These are phyloP conservation scores for Rhododendron kiyosumense DNA, from an alignment of 148 eudicot species.

Conservation along the genomic window DNA sequence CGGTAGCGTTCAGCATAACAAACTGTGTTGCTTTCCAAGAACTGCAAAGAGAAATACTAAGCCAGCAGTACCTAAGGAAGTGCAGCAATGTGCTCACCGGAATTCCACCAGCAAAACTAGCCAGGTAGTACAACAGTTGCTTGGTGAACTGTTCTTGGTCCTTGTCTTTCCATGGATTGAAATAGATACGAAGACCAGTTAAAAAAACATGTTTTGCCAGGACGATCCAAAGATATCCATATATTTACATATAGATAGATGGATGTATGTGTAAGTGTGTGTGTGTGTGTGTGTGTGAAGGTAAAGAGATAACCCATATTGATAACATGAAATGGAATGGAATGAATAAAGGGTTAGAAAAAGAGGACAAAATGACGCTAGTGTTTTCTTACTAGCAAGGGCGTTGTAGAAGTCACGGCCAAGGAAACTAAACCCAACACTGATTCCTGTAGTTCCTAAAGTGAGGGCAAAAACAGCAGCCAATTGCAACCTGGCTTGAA, in stretches of 20 bases:
- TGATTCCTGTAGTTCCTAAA: conserved; percentile 86
- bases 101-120: conserved; percentile 90
- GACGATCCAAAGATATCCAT: background rate
- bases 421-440: conserved; percentile 89
- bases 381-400: conserved; percentile 59
- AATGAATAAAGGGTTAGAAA: background rate
- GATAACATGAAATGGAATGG: background rate
- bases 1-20: background rate
- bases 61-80: conserved; percentile 67
- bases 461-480: conserved; percentile 88
- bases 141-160: conserved; percentile 92
- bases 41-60: conserved; percentile 22
- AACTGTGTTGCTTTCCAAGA: background rate
- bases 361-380: background rate
- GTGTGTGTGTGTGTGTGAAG: too few relatives aligned
- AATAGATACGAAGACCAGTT: conserved; percentile 1
- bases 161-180: conserved; percentile 46
- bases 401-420: conserved; percentile 98
- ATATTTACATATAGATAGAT: background rate
- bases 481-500: conserved; percentile 66
- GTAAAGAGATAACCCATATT: background rate
- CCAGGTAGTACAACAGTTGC: conserved; percentile 88
- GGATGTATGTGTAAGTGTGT: background rate
- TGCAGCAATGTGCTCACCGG: conserved; percentile 99
- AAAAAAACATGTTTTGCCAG: background rate